Base-by-base conservation (phyloP, 2,329 filamentous ascomycete genomes). In the Ophiosphaerella herpotricha region DNA sequence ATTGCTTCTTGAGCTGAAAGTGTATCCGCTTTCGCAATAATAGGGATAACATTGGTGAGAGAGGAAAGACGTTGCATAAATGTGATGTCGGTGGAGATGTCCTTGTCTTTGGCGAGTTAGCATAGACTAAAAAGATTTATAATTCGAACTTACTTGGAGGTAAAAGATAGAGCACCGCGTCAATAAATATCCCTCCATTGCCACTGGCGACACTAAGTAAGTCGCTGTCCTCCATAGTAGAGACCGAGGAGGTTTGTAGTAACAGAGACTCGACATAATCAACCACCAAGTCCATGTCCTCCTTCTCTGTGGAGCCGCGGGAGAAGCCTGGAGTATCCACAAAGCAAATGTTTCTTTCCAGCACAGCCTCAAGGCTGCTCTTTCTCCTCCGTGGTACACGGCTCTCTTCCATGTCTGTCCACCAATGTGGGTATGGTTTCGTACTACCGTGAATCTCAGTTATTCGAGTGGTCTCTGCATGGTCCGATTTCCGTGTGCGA, bases 311-410 rank as follows among this genome's bases (percentile, higher is more conserved):
- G 76, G 78, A 39, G 78, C 80, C 57, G 70, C 75, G 56, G 4
- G 54, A 76, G 70, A 84, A 85, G 11, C 86, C 86, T 9, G 88
- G 85, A 2, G 89, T 93, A 74, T 97, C 93, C 50, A 97, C 86
- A 68, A 99, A 97, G 72, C 91, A 96, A 5, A 99, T 75, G 67
- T 99, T 99, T 26, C 93, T 84, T 68, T 97, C 93, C 39, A 97
- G 77, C 34, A 97, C 83, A 18, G 85, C 82, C 56, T 94, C 91
- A 7, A 86, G 85, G 43, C 85, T 77, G 64, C 89, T 93, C 63
- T 88, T 75, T 26, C 77, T 82, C 65, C 85, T 81, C 39, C 82
- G 78, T 54, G 83, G 74, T 42, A 80, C 75, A 23, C 78, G 79
- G 49, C 82, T 84, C 54, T 88, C 85, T 47, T 92, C 87, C 41